Percentiles rank a stretch among this genome's conserved stretches.
Conservation (phyloP, 169 alveolate species). For the Cryptosporidium sp. region DNA sequence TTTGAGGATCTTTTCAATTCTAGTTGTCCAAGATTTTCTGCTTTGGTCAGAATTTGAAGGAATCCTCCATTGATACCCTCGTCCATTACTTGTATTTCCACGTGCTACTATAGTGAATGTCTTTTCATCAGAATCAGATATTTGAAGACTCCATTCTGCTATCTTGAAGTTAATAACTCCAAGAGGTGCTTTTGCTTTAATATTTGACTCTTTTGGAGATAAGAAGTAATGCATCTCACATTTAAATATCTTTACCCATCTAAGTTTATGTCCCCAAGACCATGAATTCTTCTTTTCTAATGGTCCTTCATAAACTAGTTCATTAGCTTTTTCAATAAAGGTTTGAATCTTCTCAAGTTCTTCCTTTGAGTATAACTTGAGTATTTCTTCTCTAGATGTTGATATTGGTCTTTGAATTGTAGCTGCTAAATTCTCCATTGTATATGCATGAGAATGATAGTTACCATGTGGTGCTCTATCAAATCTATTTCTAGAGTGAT, state of each 20-base stretch:
- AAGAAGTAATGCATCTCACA: slow-evolving; percentile 71
- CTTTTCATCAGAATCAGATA: slow-evolving; percentile 53
- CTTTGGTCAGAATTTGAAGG: slow-evolving; percentile 55
- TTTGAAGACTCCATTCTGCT: slow-evolving; percentile 56
- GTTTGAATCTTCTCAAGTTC: slow-evolving; percentile 48
- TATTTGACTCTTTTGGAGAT: slow-evolving; percentile 46
- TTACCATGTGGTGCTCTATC: slow-evolving; percentile 3
- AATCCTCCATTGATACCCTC: slow-evolving; percentile 73
- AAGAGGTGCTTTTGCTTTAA: slow-evolving; percentile 40
- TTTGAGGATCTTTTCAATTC: slow-evolving; percentile 65
- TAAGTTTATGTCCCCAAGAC: slow-evolving; percentile 73
- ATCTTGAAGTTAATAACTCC: slow-evolving; percentile 68
- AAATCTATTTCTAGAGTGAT: neutral
- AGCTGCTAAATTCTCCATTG: slow-evolving; percentile 32
- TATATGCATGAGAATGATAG: slow-evolving; percentile 54
- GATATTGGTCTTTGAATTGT: slow-evolving; percentile 61
- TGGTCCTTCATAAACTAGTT: slow-evolving; percentile 65
- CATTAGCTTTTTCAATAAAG: slow-evolving; percentile 42
- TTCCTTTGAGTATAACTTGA: slow-evolving; percentile 55
- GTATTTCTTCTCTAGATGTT: slow-evolving; percentile 46
- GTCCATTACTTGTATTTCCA: slow-evolving; percentile 51
- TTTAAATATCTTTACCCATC: slow-evolving; percentile 64
- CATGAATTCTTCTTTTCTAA: slow-evolving; percentile 67
- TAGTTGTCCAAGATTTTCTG: slow-evolving; percentile 67
- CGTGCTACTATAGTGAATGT: slow-evolving; percentile 23